phyloP scores from a whole-genome alignment of 345 rosid genomes.

The Citrus trifoliata region DNA sequence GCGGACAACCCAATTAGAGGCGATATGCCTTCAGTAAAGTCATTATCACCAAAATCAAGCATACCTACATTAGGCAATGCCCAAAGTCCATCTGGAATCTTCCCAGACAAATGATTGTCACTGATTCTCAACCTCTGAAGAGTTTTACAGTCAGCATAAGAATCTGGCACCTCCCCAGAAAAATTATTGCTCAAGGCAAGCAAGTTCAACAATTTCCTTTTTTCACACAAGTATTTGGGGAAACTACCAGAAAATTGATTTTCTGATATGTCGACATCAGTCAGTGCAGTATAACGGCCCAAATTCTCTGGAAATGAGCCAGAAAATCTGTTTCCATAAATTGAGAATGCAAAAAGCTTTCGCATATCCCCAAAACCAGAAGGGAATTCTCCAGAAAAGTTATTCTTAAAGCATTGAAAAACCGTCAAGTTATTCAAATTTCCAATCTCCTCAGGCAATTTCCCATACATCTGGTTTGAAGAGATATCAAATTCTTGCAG shows the following conservation, averaged over 20 bases:
- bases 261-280: constrained; percentile 75
- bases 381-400: constrained; percentile 65
- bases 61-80: constrained; percentile 53
- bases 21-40: constrained; percentile 59
- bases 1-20: constrained; percentile 44
- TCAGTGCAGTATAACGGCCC: constrained; percentile 60
- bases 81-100: constrained; percentile 63
- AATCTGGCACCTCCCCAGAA: constrained; percentile 60
- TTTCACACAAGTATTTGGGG: constrained; percentile 66
- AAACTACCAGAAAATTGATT: constrained; percentile 70
- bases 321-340: constrained; percentile 71
- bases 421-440: constrained; percentile 47
- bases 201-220: constrained; percentile 36
- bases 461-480: constrained; percentile 43
- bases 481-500: constrained; percentile 72
- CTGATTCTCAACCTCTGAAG: constrained; percentile 59
- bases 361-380: constrained; percentile 63
- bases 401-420: constrained; percentile 52
- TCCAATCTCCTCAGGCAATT: constrained; percentile 55
- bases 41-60: constrained; percentile 67
- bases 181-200: constrained; percentile 66
- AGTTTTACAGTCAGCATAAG: constrained; percentile 65
- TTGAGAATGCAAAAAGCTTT: constrained; percentile 50
- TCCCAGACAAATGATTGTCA: constrained; percentile 56
- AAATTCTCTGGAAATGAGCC: constrained; percentile 63